These are phyloP conservation scores for Eucommia ulmoides DNA, from an alignment of 257 asterid genomes.

Conservation along the genomic window DNA sequence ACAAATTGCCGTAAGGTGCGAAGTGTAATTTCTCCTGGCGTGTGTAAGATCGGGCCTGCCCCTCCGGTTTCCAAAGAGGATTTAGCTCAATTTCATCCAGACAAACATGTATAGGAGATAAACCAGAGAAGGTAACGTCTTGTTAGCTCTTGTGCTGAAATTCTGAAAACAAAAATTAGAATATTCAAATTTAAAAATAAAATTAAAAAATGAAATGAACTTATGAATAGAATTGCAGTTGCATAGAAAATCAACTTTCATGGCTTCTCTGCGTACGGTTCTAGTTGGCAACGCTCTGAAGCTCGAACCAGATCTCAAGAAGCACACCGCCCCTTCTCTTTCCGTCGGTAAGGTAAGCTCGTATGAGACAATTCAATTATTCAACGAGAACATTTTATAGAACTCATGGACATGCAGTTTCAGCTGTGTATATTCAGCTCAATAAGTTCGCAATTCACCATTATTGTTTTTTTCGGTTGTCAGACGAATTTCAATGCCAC, in stretches of 20 bases:
- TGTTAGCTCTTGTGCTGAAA: too few species aligned
- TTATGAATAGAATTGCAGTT: too few species aligned
- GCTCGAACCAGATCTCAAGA: conserved; percentile 54
- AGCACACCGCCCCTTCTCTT: conserved; percentile 30
- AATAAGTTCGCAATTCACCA: background rate
- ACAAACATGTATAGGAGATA: too few species aligned
- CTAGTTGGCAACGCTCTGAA: conserved; percentile 44
- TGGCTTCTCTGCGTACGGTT: conserved; percentile 83
- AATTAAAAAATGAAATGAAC: too few species aligned
- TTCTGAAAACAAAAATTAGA: too few species aligned
- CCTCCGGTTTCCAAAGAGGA: too few species aligned
- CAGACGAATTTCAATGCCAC: conserved; percentile 30
- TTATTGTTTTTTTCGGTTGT: conserved; percentile 8
- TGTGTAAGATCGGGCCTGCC: too few species aligned
- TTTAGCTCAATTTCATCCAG: too few species aligned
- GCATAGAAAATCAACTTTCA: conserved; percentile 21
- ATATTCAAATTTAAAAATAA: too few species aligned
- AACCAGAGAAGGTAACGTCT: too few species aligned
- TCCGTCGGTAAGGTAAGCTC: conserved; percentile 46
- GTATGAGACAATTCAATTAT: background rate
- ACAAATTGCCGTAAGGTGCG: too few species aligned
- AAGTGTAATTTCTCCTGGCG: too few species aligned
- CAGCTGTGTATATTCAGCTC: background rate
- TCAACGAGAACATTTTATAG: background rate
- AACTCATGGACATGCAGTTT: conserved; percentile 1